Conservation (phyloP, 768 basidiomycete species). For the Leucocoprinus leucothites region DNA sequence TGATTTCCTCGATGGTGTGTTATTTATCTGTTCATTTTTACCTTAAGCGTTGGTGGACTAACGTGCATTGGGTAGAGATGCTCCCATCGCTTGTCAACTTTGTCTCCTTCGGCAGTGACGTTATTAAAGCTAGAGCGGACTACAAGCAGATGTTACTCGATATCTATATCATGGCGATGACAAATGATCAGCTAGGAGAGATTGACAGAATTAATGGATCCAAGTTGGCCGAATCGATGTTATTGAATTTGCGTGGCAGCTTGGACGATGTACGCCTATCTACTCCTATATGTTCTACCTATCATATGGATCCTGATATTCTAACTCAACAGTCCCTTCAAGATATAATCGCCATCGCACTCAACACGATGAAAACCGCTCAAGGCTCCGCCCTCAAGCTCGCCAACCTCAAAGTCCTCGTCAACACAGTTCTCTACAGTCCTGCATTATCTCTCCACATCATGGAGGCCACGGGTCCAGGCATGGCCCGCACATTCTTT, state of each 20-base stretch:
- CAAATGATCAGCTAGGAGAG: conserved; percentile 71
- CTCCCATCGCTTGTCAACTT: conserved; percentile 87
- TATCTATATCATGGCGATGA: conserved; percentile 76
- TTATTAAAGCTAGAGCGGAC: conserved; percentile 67
- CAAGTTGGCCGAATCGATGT: conserved; percentile 78
- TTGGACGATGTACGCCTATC: conserved; percentile 70
- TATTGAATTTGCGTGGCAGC: conserved; percentile 78
- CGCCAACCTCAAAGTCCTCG: conserved; percentile 78
- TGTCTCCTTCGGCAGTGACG: conserved; percentile 76
- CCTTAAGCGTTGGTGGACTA: neutral
- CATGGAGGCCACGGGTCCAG: conserved; percentile 60
- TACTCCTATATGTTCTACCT: no score
- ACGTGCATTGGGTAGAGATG: conserved; percentile 57
- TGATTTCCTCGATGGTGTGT: conserved; percentile 85
- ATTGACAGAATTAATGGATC: conserved; percentile 81
- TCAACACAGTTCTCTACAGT: conserved; percentile 84
- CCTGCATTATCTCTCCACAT: conserved; percentile 71
- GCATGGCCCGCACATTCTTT: conserved; percentile 74
- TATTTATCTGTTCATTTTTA: conserved; percentile 17
- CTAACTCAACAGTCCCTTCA: conserved; percentile 39
- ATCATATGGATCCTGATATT: neutral
- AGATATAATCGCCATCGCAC: conserved; percentile 58
- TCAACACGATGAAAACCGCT: conserved; percentile 55
- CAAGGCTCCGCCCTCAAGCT: conserved; percentile 65
- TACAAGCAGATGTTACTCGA: conserved; percentile 81